phyloP scores from a whole-genome alignment of 2,329 filamentous ascomycete genomes.

The Coleophoma crateriformis region DNA sequence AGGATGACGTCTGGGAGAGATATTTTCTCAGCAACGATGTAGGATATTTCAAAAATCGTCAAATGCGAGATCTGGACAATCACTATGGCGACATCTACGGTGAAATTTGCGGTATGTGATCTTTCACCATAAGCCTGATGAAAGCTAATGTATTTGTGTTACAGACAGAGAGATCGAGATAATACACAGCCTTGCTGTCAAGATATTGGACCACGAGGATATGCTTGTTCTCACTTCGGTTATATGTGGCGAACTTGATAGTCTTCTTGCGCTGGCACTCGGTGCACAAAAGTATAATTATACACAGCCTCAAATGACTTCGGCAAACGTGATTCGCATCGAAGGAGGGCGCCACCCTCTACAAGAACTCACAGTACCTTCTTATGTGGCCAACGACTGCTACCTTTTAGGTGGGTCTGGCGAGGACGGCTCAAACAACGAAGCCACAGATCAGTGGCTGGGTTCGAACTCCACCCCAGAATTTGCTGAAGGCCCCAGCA shows the following conservation, averaged over 20 bases:
- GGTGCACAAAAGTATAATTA: slow-evolving; percentile 73
- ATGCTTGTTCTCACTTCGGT: slow-evolving; percentile 67
- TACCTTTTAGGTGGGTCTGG: slow-evolving; percentile 56
- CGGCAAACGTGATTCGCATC: slow-evolving; percentile 67
- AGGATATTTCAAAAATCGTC: slow-evolving; percentile 80
- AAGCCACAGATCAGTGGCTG: background rate
- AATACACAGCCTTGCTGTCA: slow-evolving; percentile 68
- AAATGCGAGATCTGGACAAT: slow-evolving; percentile 76
- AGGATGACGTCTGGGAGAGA: slow-evolving; percentile 64
- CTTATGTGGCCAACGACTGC: slow-evolving; percentile 81
- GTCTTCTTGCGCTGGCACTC: slow-evolving; percentile 71
- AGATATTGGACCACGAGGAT: slow-evolving; percentile 63
- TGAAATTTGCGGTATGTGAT: slow-evolving; percentile 67
- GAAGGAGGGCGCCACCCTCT: slow-evolving; percentile 77
- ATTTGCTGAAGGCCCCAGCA: slow-evolving; percentile 45
- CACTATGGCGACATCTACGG: slow-evolving; percentile 82
- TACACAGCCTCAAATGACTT: slow-evolving; percentile 62
- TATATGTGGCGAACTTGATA: slow-evolving; percentile 81
- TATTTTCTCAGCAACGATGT: slow-evolving; percentile 68
- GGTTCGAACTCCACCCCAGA: slow-evolving; percentile 7
- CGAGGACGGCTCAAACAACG: slow-evolving; percentile 9
- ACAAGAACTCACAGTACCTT: slow-evolving; percentile 75
- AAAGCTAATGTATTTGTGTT: background rate
- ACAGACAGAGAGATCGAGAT: slow-evolving; percentile 85
- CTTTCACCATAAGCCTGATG: background rate